Evolutionary conservation across 129 eudicot species (phyloP).

Genomic region (Flaveria robusta): DNA sequence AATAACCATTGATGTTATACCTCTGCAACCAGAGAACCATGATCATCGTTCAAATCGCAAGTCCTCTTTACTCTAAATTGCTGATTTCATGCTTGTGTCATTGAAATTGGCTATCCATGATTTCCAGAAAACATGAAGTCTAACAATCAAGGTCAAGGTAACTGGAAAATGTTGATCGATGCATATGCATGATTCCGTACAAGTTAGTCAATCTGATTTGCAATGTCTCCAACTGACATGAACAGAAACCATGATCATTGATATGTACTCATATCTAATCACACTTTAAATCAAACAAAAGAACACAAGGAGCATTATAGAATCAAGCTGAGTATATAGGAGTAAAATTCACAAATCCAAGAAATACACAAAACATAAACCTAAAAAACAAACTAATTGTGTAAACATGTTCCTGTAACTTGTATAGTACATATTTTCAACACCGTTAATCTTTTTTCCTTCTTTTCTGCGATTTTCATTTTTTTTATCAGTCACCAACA

Average conservation of each 20-base stretch:
- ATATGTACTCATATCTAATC: constrained; percentile 26
- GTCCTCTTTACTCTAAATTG: no score
- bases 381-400: constrained; percentile 24
- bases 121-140: no score
- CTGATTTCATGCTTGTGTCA: no score
- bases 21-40: background rate
- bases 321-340: constrained; percentile 21
- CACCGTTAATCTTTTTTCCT: constrained; percentile 15
- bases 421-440: constrained; percentile 34
- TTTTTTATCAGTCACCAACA: constrained; percentile 7
- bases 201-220: background rate
- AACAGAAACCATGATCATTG: constrained; percentile 19
- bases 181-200: background rate
- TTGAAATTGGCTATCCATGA: no score
- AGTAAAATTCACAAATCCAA: constrained; percentile 33
- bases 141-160: background rate
- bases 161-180: background rate
- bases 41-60: no score
- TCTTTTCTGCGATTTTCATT: constrained; percentile 15
- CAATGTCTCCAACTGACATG: background rate
- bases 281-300: constrained; percentile 20
- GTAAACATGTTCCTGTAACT: constrained; percentile 28
- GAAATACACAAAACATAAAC: constrained; percentile 27
- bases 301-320: constrained; percentile 19
- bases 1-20: background rate